Evolutionary conservation across 192 early-diverging fungal species (phyloP), one percentile per base, ranked within the genome.

Genomic region (Coemansia sp.): DNA sequence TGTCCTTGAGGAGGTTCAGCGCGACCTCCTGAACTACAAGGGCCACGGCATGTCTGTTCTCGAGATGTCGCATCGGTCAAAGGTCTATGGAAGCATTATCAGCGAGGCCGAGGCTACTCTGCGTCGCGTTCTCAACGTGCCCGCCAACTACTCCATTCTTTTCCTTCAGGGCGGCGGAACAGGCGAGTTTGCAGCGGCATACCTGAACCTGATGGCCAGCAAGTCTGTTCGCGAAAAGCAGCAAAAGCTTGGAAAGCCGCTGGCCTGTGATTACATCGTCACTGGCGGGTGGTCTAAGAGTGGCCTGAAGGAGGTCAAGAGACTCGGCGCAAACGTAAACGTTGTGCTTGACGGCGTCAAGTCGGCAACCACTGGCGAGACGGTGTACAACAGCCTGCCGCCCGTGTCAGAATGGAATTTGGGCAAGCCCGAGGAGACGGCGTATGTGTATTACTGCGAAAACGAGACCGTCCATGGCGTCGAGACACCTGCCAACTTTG

Each of bases 381-480:
- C 56, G 2, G 61, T 45, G 4, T 91, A 77, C 77, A 83, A 57
- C 14, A 67, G 80, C 30, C 63, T 94, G 57, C 89, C 90, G 7
- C 55, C 67, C 14, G 76, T 80, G 45, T 60, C 69, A 7, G 83
- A 87, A 55, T 96, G 92, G 94, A 77, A 84, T 6, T 86, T 91
- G 34, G 83, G 86, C 17, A 84, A 81, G 42, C 73, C 88, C 6
- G 76, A 73, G 30, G 82, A 91, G 60, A 89, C 92, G 16, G 90
- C 93, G 29, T 99, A 90, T 68, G 88, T 97, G 11, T 99, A 95
- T 75, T 96, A 96, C 75, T 96, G 94, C 83, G 93, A 95, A 74
- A 99, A 99, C 76, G 97, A 99, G 78, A 99, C 97, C 1, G 90
- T 99, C 48, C 92, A 99, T 67, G 97, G 97, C 22, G 90, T 98